These are phyloP conservation scores for Claviceps purpurea DNA, from an alignment of 2,329 filamentous ascomycete species.

Conservation along the genomic window DNA sequence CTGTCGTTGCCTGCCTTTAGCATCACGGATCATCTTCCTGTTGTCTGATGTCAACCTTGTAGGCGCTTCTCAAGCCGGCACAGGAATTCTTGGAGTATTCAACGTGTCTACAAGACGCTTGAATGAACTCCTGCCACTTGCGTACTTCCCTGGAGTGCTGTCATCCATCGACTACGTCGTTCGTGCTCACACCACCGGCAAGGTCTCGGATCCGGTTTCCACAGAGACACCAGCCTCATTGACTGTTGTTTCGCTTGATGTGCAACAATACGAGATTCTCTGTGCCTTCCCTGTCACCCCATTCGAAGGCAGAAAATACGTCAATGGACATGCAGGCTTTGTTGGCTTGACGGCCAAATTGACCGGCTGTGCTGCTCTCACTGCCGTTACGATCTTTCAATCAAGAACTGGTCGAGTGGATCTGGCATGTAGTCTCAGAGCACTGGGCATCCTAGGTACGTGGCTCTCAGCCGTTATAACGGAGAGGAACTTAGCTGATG, in stretches of 20 bases:
- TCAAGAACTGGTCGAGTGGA: conserved; percentile 43
- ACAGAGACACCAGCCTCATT: conserved; percentile 32
- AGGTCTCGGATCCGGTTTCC: conserved; percentile 40
- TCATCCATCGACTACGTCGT: conserved; percentile 51
- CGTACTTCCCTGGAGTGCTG: conserved; percentile 58
- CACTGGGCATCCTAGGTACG: conserved; percentile 59
- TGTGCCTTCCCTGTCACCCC: conserved; percentile 54
- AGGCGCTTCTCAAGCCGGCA: conserved; percentile 49
- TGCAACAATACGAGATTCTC: conserved; percentile 67
- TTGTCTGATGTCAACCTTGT: not conserved
- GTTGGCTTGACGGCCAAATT: conserved; percentile 78
- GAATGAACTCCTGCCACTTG: conserved; percentile 56
- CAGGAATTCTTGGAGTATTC: conserved; percentile 70
- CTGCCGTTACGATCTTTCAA: conserved; percentile 45
- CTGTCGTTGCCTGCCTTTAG: not conserved
- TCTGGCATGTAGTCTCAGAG: conserved; percentile 61
- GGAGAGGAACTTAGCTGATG: not conserved
- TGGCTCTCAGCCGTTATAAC: not conserved
- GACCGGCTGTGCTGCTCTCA: conserved; percentile 71
- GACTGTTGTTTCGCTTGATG: conserved; percentile 48
- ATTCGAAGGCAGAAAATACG: conserved; percentile 31
- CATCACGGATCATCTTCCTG: not conserved
- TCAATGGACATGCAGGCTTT: conserved; percentile 44
- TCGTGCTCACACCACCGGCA: conserved; percentile 55
- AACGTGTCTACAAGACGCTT: conserved; percentile 55